Percentiles rank a stretch among this genome's conserved stretches.
Evolutionary conservation across 176 grass and related monocot genomes (phyloP).

Genomic region (Oryza longistaminata): DNA sequence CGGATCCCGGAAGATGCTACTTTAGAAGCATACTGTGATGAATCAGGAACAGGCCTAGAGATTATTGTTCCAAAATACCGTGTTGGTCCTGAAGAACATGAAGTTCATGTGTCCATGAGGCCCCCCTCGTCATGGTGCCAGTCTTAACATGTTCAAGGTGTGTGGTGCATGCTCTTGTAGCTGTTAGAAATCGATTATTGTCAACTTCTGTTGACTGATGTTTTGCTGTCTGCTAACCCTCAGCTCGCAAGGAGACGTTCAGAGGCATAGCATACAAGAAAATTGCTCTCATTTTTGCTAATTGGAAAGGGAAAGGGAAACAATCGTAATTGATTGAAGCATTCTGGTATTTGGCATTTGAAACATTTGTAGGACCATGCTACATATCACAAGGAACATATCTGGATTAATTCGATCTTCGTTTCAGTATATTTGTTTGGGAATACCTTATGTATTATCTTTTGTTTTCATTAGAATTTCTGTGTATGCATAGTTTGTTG

Average conservation of each 20-base stretch:
- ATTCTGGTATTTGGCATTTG: constrained; percentile 41
- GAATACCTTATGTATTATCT: constrained; percentile 25
- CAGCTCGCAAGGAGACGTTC: constrained; percentile 33
- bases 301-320: constrained; percentile 21
- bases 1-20: constrained; percentile 91
- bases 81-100: constrained; percentile 93
- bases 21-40: constrained; percentile 82
- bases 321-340: constrained; percentile 37
- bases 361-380: constrained; percentile 31
- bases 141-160: constrained; percentile 51
- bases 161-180: constrained; percentile 30
- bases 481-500: constrained; percentile 24
- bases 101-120: constrained; percentile 87
- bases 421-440: constrained; percentile 28
- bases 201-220: constrained; percentile 34
- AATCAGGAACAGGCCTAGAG: constrained; percentile 76
- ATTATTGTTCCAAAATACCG: constrained; percentile 85
- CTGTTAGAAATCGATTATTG: constrained; percentile 26
- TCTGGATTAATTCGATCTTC: constrained; percentile 21
- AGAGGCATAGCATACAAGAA: constrained; percentile 32
- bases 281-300: constrained; percentile 53
- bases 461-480: constrained; percentile 15
- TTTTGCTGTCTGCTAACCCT: constrained; percentile 49
- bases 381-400: constrained; percentile 39
- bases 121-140: constrained; percentile 71